Evolutionary conservation across 495 filamentous ascomycete species (phyloP).

Genomic region (Tuber calosporum): DNA sequence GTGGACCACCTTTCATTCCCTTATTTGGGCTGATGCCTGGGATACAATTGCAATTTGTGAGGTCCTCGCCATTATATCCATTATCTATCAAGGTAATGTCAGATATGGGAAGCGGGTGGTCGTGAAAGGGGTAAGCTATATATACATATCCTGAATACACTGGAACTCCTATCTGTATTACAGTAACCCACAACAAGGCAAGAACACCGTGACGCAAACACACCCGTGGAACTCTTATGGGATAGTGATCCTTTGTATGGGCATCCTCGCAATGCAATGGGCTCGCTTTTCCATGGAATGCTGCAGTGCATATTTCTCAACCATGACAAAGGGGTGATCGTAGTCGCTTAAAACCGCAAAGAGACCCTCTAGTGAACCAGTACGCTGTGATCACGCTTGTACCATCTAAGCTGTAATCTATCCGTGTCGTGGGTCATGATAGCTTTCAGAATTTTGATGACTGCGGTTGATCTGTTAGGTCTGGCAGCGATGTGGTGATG

Average conservation of each 20-base stretch:
- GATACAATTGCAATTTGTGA: background rate
- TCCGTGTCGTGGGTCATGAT: background rate
- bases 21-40: background rate
- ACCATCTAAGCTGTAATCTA: background rate
- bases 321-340: background rate
- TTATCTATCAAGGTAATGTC: background rate
- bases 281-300: no score
- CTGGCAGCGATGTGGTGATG: constrained; percentile 37
- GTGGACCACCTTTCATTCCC: background rate
- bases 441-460: no score
- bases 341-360: background rate
- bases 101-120: background rate
- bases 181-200: no score
- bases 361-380: background rate
- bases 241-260: no score
- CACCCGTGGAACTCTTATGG: no score
- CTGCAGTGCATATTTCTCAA: background rate
- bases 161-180: background rate
- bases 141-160: background rate
- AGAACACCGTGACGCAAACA: no score
- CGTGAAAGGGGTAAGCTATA: background rate
- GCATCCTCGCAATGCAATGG: no score
- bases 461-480: constrained; percentile 36
- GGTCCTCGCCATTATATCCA: background rate
- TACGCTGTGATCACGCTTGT: background rate